Evolutionary conservation across 169 alveolate species (phyloP), one percentile per base, ranked within the genome.

Genomic region (Plasmodium cynomolgi): DNA sequence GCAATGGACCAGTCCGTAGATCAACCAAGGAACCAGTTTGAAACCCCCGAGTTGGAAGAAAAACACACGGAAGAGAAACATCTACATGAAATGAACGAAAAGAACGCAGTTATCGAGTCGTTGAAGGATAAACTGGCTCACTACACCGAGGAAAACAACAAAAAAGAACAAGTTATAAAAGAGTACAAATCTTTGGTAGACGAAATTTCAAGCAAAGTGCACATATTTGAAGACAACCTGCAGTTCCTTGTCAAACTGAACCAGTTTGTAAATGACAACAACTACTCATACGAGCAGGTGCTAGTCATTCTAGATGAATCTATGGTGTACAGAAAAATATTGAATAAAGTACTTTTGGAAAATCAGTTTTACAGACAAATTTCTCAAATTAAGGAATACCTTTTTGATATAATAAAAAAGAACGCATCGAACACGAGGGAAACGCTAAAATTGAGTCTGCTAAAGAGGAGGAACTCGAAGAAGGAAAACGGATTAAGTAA

Each of bases 211-310:
- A 37, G 62, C 15, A 88, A 88, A 71, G 50, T 88, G 20, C 88
- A 80, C 58, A 80, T 88, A 58, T 88, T 88, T 80, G 94, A 88
- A 88, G 85, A 81, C 31, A 88, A 88, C 41, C 31, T 88, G 73
- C 84, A 80, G 15, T 88, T 88, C 71, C 83, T 88, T n/a, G 13
- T 88, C 20, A 33, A 26, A 15, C 37, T 88, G 74, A 88, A 88
- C 74, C 83, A 88, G 47, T 80, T 58, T 39, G 82, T 88, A 62
- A 79, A 80, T 23, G 90, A 80, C 20, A 88, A 88, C 39, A n/a
- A 88, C 72, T 79, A 29, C 34, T 62, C 91, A 20, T 81, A 88
- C 72, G 84, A 88, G 50, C 20, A 80, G 26, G 83, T 88, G 20
- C 39, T 88, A 15, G 29, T 7, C 20, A 20, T 88, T 37, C 34